A percentile compares a stretch with the other conserved stretches of the same genome.
Conservation (phyloP, 495 filamentous ascomycete species). For the Neurospora discreta region DNA sequence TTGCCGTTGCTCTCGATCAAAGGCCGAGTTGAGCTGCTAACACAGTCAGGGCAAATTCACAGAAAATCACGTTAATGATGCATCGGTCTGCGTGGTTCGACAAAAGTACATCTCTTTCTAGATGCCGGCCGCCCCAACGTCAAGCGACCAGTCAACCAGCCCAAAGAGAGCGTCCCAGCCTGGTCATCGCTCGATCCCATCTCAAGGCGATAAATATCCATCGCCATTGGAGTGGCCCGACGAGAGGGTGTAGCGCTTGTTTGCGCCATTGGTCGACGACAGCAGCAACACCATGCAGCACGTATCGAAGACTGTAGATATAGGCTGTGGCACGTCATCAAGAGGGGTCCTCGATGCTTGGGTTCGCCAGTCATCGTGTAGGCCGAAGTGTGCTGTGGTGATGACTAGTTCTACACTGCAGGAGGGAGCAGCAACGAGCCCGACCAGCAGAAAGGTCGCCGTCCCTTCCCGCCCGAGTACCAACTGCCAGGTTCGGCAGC, state of each 20-base stretch:
- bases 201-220: neutral
- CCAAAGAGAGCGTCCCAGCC: neutral
- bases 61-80: rapidly evolving
- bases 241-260: neutral
- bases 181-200: neutral
- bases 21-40: neutral
- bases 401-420: neutral
- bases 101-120: neutral
- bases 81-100: neutral
- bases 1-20: neutral
- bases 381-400: neutral
- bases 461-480: neutral
- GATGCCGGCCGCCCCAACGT: neutral
- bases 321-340: neutral
- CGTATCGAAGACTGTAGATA: neutral
- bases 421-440: too few relatives aligned
- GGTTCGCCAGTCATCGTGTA: neutral
- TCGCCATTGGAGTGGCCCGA: neutral
- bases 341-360: neutral
- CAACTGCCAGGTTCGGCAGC: neutral
- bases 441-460: too few relatives aligned
- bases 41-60: rapidly evolving
- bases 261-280: neutral
- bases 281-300: neutral
- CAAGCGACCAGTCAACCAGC: neutral